Percentiles rank a stretch among this genome's conserved stretches.
Conservation (phyloP, 805 yeast genomes). For the Hanseniaspora vineae region DNA sequence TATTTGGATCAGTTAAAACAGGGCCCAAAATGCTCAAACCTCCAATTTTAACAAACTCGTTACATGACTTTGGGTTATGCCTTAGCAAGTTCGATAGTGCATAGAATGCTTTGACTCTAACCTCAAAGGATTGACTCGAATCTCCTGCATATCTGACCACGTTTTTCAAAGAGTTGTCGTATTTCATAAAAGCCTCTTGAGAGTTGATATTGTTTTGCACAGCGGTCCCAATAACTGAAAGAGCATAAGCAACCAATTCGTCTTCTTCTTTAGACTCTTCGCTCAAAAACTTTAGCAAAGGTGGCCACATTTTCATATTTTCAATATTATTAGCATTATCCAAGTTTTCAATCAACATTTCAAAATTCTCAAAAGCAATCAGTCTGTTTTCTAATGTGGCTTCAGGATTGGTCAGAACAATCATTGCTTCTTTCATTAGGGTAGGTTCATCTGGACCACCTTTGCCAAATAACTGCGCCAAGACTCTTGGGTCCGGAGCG, state of each 20-base stretch:
- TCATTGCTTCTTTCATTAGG: conserved; percentile 68
- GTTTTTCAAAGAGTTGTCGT: conserved; percentile 33
- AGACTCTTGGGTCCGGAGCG: conserved; percentile 62
- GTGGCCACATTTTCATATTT: conserved; percentile 69
- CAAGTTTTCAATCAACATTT: conserved; percentile 82
- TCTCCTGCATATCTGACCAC: conserved; percentile 31
- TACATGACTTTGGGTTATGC: conserved; percentile 47
- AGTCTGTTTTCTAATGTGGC: conserved; percentile 50
- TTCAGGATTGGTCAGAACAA: conserved; percentile 43
- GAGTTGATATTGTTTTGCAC: conserved; percentile 79
- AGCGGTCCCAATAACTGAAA: conserved; percentile 77
- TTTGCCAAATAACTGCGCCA: conserved; percentile 66
- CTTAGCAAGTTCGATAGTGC: conserved; percentile 66
- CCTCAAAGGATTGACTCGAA: conserved; percentile 18
- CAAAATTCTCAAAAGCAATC: conserved; percentile 79
- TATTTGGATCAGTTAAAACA: conserved; percentile 11
- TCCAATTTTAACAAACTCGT: conserved; percentile 36
- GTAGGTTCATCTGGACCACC: conserved; percentile 76
- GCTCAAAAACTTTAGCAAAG: conserved; percentile 42
- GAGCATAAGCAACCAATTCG: conserved; percentile 43
- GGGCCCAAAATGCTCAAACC: conserved; percentile 52
- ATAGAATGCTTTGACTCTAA: conserved; percentile 54
- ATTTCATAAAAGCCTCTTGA: conserved; percentile 51
- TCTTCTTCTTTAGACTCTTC: conserved; percentile 23
- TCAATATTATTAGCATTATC: conserved; percentile 92